Evolutionary conservation across 1,139 yeast genomes (phyloP), one percentile per base, ranked within the genome.

Genomic region (Debaryomyces coudertii): DNA sequence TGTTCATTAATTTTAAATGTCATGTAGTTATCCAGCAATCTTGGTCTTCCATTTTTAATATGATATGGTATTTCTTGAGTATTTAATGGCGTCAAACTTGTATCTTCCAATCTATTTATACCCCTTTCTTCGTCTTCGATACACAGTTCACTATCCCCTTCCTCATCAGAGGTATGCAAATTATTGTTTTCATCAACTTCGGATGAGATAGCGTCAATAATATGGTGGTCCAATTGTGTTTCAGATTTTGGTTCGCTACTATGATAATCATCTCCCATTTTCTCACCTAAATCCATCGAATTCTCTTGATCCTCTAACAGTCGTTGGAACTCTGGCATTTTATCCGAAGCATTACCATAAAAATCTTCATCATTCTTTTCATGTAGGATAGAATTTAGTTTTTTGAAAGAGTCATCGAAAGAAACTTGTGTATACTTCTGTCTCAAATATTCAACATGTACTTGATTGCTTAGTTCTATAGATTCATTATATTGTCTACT

Each of bases 401-500:
- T 39, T 34, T 35, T 35, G 49, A 78, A 77, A 11, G 72, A 68
- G 3, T 71, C 74, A 45, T 74, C 77, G 46, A 68, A 69, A 6
- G 67, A 56, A 44, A 63, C 63, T 2, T 53, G 49, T 30, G 60
- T 58, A 42, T 64, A 63, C 47, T 66, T 61, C n/a, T 55, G 48
- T 37, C 62, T 53, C 42, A 61, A 56, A 35, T 57, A 58, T 18
- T 71, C 73, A 31, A 66, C 63, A 40, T 65, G 58, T 15, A 64
- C 38, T 34, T 66, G 63, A 25, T 61, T 56, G 9, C 67, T 61
- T 28, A 76, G 66, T 27, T 53, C 53, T n/a, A 57, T 48, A 38
- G 73, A 71, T 41, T 77, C 78, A 20, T 64, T 60, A 14, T 64
- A 58, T 47, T 80, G 77, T 2, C 63, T 53, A 29, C 67, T 61